Conservation (phyloP, 2,329 filamentous ascomycete species). For the Aspergillus hiratsukae region DNA sequence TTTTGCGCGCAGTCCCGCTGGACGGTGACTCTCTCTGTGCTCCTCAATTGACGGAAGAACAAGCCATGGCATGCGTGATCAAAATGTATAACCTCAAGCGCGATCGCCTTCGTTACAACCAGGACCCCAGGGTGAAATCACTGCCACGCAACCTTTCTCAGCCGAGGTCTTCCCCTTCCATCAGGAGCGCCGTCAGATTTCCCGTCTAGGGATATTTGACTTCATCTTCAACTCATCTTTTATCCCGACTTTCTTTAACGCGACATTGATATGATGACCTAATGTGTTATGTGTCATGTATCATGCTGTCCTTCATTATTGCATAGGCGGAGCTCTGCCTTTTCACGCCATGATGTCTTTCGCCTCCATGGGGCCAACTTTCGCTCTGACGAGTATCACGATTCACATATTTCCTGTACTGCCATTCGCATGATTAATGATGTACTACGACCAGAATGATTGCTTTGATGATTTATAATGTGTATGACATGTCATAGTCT, state of each 20-base stretch:
- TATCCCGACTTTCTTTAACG: neutral
- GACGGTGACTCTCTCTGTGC: conserved; percentile 4
- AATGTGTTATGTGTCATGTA: neutral
- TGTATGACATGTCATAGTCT: neutral
- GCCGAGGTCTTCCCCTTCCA: conserved; percentile 7
- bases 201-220: conserved; percentile 7
- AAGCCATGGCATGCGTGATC: conserved; percentile 18
- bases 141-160: conserved; percentile 16
- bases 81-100: conserved; percentile 17
- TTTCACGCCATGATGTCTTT: neutral
- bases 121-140: conserved; percentile 15
- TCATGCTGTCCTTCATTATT: neutral
- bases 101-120: conserved; percentile 15
- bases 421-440: neutral
- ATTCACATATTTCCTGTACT: neutral
- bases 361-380: neutral
- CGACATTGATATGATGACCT: neutral
- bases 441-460: neutral
- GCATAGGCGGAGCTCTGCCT: neutral
- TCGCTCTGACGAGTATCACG: neutral
- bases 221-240: neutral
- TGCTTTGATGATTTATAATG: neutral
- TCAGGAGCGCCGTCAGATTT: conserved; percentile 14
- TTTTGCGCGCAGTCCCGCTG: conserved; percentile 11
- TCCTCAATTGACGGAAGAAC: conserved; percentile 12